A percentile compares a stretch with the other conserved stretches of the same genome.
phyloP scores from a whole-genome alignment of 2,329 filamentous ascomycete genomes.

The Macrophomina pseudophaseolina region DNA sequence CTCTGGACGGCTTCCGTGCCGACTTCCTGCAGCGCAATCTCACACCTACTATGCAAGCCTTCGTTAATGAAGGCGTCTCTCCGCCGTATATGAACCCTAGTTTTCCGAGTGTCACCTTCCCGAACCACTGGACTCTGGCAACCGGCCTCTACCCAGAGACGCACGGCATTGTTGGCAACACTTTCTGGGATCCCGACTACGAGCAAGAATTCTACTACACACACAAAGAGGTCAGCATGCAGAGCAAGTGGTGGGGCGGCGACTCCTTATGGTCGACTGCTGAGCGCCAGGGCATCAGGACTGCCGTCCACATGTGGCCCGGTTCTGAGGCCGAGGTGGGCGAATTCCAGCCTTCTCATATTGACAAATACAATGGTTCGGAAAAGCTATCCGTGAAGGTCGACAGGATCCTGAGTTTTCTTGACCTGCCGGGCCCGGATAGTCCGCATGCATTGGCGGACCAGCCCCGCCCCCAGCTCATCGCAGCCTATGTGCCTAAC shows the following conservation, averaged over 20 bases:
- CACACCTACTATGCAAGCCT: constrained; percentile 79
- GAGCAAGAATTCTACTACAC: constrained; percentile 88
- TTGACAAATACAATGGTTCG: constrained; percentile 83
- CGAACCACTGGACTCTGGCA: constrained; percentile 89
- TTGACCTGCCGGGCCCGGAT: constrained; percentile 80
- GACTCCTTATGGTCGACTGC: constrained; percentile 95
- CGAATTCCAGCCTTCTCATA: constrained; percentile 73
- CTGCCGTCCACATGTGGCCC: constrained; percentile 98
- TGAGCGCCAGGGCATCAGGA: constrained; percentile 76
- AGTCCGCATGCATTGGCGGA: constrained; percentile 56
- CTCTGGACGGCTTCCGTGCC: constrained; percentile 92
- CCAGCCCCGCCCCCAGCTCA: constrained; percentile 78
- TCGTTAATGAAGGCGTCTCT: constrained; percentile 83
- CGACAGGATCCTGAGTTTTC: constrained; percentile 75
- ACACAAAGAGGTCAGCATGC: constrained; percentile 73
- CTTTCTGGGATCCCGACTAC: constrained; percentile 84
- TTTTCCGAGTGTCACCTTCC: constrained; percentile 96
- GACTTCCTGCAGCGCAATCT: constrained; percentile 86
- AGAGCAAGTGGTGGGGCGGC: constrained; percentile 92
- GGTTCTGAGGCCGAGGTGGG: constrained; percentile 88
- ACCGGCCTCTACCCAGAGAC: constrained; percentile 92
- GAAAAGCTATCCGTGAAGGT: constrained; percentile 79
- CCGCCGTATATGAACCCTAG: constrained; percentile 92
- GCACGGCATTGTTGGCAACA: constrained; percentile 92
- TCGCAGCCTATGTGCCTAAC: constrained; percentile 92